A percentile compares a stretch with the other conserved stretches of the same genome.
Evolutionary conservation across 352 stramenopile species (phyloP).

Genomic region (Phytophthora chlamydospora): DNA sequence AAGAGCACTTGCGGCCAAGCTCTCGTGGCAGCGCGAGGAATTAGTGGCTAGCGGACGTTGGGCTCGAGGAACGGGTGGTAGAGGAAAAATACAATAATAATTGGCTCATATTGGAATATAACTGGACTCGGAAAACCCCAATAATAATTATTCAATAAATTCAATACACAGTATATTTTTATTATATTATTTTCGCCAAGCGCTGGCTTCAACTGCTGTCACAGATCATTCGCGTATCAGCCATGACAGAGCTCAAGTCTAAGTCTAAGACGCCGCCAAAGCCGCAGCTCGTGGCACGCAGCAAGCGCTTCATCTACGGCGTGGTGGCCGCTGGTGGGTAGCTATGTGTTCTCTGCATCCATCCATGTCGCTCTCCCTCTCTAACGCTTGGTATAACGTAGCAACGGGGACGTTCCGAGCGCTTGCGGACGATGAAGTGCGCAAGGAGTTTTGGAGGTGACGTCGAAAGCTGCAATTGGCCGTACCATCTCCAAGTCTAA

Average conservation of each 20-base stretch:
- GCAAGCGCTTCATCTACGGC: constrained; percentile 44
- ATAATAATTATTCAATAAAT: no score
- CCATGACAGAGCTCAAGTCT: constrained; percentile 3
- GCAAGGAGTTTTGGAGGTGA: constrained; percentile 56
- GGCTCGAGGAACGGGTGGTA: no score
- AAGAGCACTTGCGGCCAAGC: no score
- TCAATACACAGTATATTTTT: no score
- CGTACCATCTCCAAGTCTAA: constrained; percentile 14
- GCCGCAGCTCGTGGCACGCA: constrained; percentile 27
- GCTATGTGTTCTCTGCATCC: constrained; percentile 1
- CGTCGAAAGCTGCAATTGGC: constrained; percentile 1
- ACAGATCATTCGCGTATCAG: constrained; percentile 18
- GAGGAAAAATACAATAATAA: no score
- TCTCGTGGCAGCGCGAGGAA: no score
- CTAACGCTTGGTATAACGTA: constrained; percentile 13
- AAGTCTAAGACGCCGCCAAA: constrained; percentile 3
- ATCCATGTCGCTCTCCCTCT: not conserved
- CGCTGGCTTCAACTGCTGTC: constrained; percentile 17
- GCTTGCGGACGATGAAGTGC: constrained; percentile 47
- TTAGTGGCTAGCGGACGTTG: no score
- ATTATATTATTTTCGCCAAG: no score
- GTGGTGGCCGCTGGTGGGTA: constrained; percentile 34
- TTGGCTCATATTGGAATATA: no score
- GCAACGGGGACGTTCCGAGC: constrained; percentile 42
- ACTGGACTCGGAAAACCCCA: no score